Evolutionary conservation across 176 grass and related monocot species (phyloP).

Genomic region (Elaeis guineensis): DNA sequence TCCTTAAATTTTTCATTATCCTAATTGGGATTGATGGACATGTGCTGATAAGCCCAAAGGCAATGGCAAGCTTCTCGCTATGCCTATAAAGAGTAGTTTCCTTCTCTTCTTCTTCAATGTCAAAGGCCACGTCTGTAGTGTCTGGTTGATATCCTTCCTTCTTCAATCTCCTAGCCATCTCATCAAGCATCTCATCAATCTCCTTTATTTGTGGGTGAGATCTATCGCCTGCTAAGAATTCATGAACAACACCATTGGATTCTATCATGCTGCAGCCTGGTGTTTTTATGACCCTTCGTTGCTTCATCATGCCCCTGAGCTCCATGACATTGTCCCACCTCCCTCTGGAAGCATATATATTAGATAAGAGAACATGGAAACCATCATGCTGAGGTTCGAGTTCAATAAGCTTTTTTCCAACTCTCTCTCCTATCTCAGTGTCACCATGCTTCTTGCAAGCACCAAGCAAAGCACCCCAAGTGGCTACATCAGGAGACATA

Average conservation of each 20-base stretch:
- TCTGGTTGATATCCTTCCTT: conserved; percentile 17
- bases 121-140: conserved; percentile 13
- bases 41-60: conserved; percentile 23
- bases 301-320: conserved; percentile 61
- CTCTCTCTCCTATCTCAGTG: conserved; percentile 54
- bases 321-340: conserved; percentile 72
- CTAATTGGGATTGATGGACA: conserved; percentile 9
- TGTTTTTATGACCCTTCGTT: conserved; percentile 48
- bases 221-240: conserved; percentile 25
- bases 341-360: conserved; percentile 76
- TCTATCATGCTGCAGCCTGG: conserved; percentile 52
- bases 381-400: conserved; percentile 74
- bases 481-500: conserved; percentile 61
- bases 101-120: conserved; percentile 27
- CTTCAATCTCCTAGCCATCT: conserved; percentile 13
- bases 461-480: conserved; percentile 78
- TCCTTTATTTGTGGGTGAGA: conserved; percentile 14
- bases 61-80: conserved; percentile 23
- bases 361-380: conserved; percentile 70
- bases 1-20: conserved; percentile 23
- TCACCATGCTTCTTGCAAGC: conserved; percentile 85
- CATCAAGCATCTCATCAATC: conserved; percentile 21
- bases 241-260: conserved; percentile 14
- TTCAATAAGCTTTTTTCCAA: conserved; percentile 62
- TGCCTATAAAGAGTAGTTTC: conserved; percentile 19